A percentile compares a stretch with the other conserved stretches of the same genome.
Conservation (phyloP, 2,329 filamentous ascomycete genomes). For the Claviceps humidiphila region DNA sequence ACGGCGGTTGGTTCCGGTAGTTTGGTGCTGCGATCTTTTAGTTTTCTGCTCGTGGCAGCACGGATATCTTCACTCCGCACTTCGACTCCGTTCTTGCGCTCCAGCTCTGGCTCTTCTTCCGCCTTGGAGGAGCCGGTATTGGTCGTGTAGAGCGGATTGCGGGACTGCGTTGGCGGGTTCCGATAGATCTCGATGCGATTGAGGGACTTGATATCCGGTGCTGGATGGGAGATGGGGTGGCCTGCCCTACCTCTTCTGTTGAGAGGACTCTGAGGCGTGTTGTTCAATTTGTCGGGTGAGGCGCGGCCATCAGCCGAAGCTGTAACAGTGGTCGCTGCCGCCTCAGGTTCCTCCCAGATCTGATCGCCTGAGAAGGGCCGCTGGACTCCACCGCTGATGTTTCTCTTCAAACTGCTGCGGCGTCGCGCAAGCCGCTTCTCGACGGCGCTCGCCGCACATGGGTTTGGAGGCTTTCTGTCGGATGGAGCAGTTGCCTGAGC, state of each 20-base stretch:
- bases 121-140: constrained; percentile 35
- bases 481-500: constrained; percentile 8
- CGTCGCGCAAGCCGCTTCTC: constrained; percentile 31
- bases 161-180: constrained; percentile 72
- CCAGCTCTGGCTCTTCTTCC: constrained; percentile 28
- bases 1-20: constrained; percentile 82
- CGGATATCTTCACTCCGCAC: constrained; percentile 79
- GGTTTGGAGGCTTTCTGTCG: constrained; percentile 19
- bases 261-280: constrained; percentile 19
- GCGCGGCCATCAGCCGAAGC: constrained; percentile 15
- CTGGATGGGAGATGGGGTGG: constrained; percentile 24
- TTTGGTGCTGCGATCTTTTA: constrained; percentile 75
- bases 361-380: constrained; percentile 61
- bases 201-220: constrained; percentile 20
- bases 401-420: constrained; percentile 54
- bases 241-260: constrained; percentile 24
- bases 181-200: constrained; percentile 62
- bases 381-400: constrained; percentile 54
- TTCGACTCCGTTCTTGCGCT: constrained; percentile 66
- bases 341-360: constrained; percentile 80
- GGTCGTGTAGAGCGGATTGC: constrained; percentile 65
- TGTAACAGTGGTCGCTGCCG: constrained; percentile 3
- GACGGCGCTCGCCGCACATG: constrained; percentile 24
- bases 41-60: constrained; percentile 75
- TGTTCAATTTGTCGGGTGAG: constrained; percentile 19